Base-by-base conservation (phyloP, 352 stramenopile genomes). In the Globisporangium iwayamae region DNA sequence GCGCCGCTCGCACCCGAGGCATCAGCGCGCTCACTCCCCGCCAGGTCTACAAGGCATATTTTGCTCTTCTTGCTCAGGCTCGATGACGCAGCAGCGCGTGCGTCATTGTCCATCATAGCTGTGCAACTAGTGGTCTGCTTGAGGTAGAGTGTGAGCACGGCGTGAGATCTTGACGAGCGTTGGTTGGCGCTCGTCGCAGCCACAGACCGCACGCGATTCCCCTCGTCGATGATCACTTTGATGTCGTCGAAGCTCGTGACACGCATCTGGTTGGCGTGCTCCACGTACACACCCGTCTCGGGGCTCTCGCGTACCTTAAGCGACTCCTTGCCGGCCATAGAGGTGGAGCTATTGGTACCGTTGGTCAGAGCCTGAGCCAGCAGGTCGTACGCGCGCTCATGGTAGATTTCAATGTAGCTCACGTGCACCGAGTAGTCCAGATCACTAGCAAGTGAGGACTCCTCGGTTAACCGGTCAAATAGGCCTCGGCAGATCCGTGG, bases 361-460 rank as follows among this genome's bases (percentile, higher is more conserved):
- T 30, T 20, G 4, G 43, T 43, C 9, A 50, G 39, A 11, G 63
- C 25, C 25, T 73, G 65, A 20, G 65, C 67, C 3, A 94, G 68
- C 10, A 94, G 50, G 45, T 93, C 83, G 45, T 89, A 93, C 8
- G 91, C 82, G 51, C 61, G 82, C 41, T 94, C 83, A 20, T 93
- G 78, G 60, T 90, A 91, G 25, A 94, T 86, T 62, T 93, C 85
- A n/a, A 93, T 75, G 61, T 89, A 94, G 62, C 81, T 93, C 53
- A 94, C 73, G 55, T 89, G 70, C 3, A 91, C 63, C 28, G 70
- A 60, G 54, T 66, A 74, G 18, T 69, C 62, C 9, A 22, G 39
- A 9, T 43, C 16, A 60, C 18, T 11, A 56, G 18, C 11, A 54
- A 36, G 13, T 14, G 60, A 60, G 45, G 66, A 46, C 5, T 78